Base-by-base conservation (phyloP, 2,329 filamentous ascomycete genomes). In the Xylogone sp. region DNA sequence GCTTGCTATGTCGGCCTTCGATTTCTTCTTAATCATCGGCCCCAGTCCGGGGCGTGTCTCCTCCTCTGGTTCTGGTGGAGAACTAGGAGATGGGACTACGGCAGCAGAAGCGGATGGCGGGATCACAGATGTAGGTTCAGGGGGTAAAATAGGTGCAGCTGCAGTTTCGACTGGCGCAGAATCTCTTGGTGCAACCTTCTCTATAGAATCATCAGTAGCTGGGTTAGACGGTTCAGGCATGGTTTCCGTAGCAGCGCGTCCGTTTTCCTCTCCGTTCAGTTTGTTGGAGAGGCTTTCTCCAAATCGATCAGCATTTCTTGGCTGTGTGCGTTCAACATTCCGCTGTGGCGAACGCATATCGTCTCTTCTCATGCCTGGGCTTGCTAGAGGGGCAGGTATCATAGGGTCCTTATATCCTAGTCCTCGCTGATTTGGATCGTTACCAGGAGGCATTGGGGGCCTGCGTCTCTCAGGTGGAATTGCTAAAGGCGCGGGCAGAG, bases 1-100 rank as follows among this genome's bases (percentile, higher is more conserved):
- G 31, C 82, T 86, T 19, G 88, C 88, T 61, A 94, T 77, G 51
- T 94, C 86, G n/a, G 76, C 79, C 56, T 80, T 84, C 1, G 84
- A 86, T 55, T 81, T 82, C 56, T 86, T 83, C 69, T 90, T 93
- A 62, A 97, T 87, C 92, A 96, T 96, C 2, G 91, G 90, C 0
- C 90, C 90, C 6, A 96, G 77, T 1, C 90, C 91, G 18, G 90
- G 90, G n/a, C 89, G 76, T 58, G 78, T 68, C 27, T 64, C 57
- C 51, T 68, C 60, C 49, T 54, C 57, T 8, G 59, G 56, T 39
- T 61, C 52, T 31, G 52, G 52, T 49, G 56, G 54, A 9, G 44
- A 51, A 19, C 31, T 29, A 9, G 43, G 29, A 16, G 47, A 18
- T 31, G 31, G 9, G 18, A 27, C 42, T 8, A 29, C 45, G 16